Evolutionary conservation across 1,284 basidiomycete species (phyloP), one percentile per base, ranked within the genome.

Genomic region (Heterobasidion occidentale): DNA sequence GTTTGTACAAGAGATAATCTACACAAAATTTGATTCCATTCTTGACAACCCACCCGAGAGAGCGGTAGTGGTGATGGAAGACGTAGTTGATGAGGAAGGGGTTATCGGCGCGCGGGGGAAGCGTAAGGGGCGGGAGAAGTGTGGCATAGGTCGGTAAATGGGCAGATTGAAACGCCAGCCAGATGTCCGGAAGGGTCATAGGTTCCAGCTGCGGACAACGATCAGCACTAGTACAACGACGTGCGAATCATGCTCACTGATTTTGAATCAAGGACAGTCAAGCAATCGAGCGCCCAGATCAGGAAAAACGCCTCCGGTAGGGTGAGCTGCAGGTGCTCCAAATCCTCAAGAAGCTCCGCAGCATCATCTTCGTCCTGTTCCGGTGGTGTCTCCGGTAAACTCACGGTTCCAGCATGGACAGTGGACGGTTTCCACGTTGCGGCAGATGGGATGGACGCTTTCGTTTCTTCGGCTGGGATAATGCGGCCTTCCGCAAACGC

Each of bases 21-120:
- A 90, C 90, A 67, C 94, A 98, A 71, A 99, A 99, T 72, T 99
- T 99, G 75, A 97, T 87, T 2, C 97, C 97, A 27, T 84, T 85
- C 70, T 95, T 94, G 59, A 98, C 88, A 15, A 98, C 91, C 97
- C 97, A 99, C n/a, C 97, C 97, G 5, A 99, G 79, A 2, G 94
- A 94, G 19, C 96, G 85, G 68, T 92, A 99, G 71, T 99, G 94
- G 68, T 99, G 96, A 67, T 96, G 98, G 7, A 84, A 86, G 52
- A 88, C 85, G 67, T 98, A 99, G 63, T 92, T 82, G 42, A 99
- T 77, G 38, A 99, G 74, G 72, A 98, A 94, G 0, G 95, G 94
- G 67, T 97, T 97, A 73, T 98, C 95, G 51, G 85, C 79, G 53
- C 83, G 78, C 34, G 77, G 69, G 27, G 67, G 55, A 46, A 65